Evolutionary conservation across 2,329 filamentous ascomycete species (phyloP).

Genomic region (Fusarium sp.): DNA sequence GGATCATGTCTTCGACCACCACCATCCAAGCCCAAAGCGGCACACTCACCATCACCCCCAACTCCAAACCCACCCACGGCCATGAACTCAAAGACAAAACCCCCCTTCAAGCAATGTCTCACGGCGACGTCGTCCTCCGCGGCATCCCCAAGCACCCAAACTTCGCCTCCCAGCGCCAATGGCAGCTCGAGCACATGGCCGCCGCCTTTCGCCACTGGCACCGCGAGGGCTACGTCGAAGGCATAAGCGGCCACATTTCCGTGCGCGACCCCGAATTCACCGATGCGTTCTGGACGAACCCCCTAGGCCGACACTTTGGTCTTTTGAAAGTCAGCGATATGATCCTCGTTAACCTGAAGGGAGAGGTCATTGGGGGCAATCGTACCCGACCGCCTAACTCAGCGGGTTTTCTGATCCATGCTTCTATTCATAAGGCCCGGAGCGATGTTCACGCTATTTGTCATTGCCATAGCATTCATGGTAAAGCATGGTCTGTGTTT

Average conservation of each 20-base stretch:
- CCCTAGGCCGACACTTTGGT: conserved; percentile 71
- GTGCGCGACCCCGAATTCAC: conserved; percentile 69
- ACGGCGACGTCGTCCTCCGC: conserved; percentile 34
- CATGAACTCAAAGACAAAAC: conserved; percentile 37
- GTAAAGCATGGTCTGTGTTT: conserved; percentile 73
- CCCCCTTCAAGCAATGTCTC: conserved; percentile 39
- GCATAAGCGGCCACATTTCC: conserved; percentile 72
- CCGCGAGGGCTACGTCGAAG: conserved; percentile 71
- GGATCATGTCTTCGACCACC: not conserved
- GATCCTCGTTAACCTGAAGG: conserved; percentile 68
- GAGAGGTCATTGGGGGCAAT: conserved; percentile 71
- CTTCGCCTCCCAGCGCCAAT: conserved; percentile 39
- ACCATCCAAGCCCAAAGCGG: not conserved
- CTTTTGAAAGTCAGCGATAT: conserved; percentile 72
- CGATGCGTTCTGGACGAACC: conserved; percentile 72
- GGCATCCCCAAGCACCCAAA: conserved; percentile 38
- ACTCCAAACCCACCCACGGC: conserved; percentile 25
- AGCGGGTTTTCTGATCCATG: conserved; percentile 76
- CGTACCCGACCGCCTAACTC: conserved; percentile 67
- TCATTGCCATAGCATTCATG: conserved; percentile 70
- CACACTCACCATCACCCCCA: conserved; percentile 15
- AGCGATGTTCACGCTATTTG: conserved; percentile 72
- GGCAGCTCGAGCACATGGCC: conserved; percentile 66
- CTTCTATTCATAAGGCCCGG: conserved; percentile 67
- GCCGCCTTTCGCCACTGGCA: conserved; percentile 74